Evolutionary conservation across 2,329 filamentous ascomycete genomes (phyloP), one percentile per base, ranked within the genome.

Genomic region (Trichoderma guizhouense): DNA sequence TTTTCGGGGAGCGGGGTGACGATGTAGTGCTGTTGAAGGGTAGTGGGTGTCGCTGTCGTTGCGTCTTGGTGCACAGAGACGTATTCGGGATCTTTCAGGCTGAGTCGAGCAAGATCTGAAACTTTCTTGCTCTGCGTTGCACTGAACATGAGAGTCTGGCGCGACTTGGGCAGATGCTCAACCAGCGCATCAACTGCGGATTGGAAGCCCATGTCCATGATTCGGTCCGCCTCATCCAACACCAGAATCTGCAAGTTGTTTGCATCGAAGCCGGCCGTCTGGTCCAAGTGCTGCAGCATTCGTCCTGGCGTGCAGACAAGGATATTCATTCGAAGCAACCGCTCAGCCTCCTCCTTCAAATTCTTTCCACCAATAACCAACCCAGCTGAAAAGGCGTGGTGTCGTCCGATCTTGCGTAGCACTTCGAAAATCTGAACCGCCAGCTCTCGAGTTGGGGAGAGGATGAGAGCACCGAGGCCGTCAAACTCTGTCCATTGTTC

Each of bases 341-440:
- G 88, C 76, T 97, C 93, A 28, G 93, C 90, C 83, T 99, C 90
- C 77, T 98, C 95, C 78, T 93, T 91, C 77, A 98, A 79, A 79
- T 89, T 95, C 86, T 97, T 97, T 53, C 96, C 96, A 53, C 96
- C 96, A 77, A 98, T 98, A 11, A 99, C 90, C 77, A 98, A 83
- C 0, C 96, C 96, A 0, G 96, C 96, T 0, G 95, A 97, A 80
- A 98, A 98, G 73, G 89, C 87, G 81, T 99, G 95, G 72, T 95
- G 90, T 71, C 93, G 89, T 58, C 96, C 96, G 72, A 99, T 89
- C 81, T 97, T 97, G 73, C 93, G 88, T 77, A 99, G 83, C 0
- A 98, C 95, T 72, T 98, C 93, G 79, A 98, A 99, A 73, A 97
- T 99, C 82, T 99, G 96, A 51, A 97, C 96, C 0, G 96, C 95